Conservation (phyloP, 192 early-diverging fungal genomes). For the Allomyces macrogynus region DNA sequence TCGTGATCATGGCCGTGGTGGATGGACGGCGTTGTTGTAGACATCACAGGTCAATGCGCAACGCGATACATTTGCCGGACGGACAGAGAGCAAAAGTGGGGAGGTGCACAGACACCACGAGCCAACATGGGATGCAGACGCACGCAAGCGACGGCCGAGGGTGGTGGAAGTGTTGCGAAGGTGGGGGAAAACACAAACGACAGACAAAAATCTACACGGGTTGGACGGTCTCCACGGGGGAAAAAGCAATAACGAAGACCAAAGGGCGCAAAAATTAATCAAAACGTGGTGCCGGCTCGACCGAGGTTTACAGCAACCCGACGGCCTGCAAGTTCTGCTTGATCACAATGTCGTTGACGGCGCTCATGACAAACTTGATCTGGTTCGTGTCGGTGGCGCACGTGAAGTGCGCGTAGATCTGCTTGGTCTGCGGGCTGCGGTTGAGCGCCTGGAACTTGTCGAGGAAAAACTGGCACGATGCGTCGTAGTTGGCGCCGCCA, state of each 20-base stretch:
- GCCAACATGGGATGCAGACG: too few species aligned
- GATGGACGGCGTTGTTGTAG: too few species aligned
- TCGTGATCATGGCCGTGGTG: too few species aligned
- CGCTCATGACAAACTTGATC: slow-evolving; percentile 76
- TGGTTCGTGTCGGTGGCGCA: slow-evolving; percentile 72
- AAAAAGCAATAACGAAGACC: neutral
- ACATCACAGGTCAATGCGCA: too few species aligned
- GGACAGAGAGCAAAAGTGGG: too few species aligned
- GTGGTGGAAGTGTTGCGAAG: too few species aligned
- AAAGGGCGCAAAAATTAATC: neutral
- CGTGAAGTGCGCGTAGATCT: slow-evolving; percentile 73
- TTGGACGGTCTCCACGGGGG: neutral
- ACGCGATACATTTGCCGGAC: too few species aligned
- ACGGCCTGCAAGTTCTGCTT: slow-evolving; percentile 58
- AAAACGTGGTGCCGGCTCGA: neutral
- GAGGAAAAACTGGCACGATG: slow-evolving; percentile 54
- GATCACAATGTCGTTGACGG: slow-evolving; percentile 74
- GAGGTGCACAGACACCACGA: too few species aligned
- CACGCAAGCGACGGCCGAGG: too few species aligned
- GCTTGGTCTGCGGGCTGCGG: slow-evolving; percentile 40
- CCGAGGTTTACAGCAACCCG: slow-evolving; percentile 37
- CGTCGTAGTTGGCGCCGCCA: slow-evolving; percentile 33
- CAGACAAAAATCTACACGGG: too few species aligned
- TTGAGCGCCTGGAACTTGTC: slow-evolving; percentile 63
- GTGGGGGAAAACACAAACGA: too few species aligned